Percentiles rank a stretch among this genome's conserved stretches.
Conservation (phyloP, 768 basidiomycete species). For the Lactarius indigo region DNA sequence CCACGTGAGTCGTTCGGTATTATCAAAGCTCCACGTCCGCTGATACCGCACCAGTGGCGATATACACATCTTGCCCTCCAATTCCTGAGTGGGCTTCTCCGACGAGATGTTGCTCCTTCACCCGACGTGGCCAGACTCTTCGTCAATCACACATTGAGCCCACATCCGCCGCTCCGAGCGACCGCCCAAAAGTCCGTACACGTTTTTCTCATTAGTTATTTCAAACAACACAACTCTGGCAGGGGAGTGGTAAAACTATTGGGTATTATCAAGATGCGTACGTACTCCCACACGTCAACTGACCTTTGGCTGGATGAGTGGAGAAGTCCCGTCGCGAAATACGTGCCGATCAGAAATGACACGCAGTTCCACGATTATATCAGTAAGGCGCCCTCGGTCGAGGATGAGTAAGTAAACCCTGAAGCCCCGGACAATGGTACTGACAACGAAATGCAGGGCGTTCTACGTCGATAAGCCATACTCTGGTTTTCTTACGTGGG, state of each 20-base stretch:
- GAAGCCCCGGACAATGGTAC: neutral
- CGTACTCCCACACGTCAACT: conserved; percentile 56
- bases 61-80: conserved; percentile 69
- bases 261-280: conserved; percentile 71
- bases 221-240: conserved; percentile 7
- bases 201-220: conserved; percentile 1
- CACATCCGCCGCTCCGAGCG: conserved; percentile 65
- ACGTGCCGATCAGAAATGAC: conserved; percentile 47
- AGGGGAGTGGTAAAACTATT: conserved; percentile 68
- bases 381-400: conserved; percentile 22
- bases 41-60: conserved; percentile 56
- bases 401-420: conserved; percentile 21
- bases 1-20: conserved; percentile 51
- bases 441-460: conserved; percentile 31
- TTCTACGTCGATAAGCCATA: conserved; percentile 68
- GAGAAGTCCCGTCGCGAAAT: conserved; percentile 54
- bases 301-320: conserved; percentile 75
- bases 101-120: conserved; percentile 55
- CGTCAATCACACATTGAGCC: conserved; percentile 60
- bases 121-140: conserved; percentile 60
- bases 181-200: conserved; percentile 56
- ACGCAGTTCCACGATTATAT: conserved; percentile 48
- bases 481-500: conserved; percentile 80
- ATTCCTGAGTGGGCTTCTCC: conserved; percentile 58
- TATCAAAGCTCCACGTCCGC: conserved; percentile 14